Conservation (phyloP, 192 early-diverging fungal species). For the Spizellomyces sp. region DNA sequence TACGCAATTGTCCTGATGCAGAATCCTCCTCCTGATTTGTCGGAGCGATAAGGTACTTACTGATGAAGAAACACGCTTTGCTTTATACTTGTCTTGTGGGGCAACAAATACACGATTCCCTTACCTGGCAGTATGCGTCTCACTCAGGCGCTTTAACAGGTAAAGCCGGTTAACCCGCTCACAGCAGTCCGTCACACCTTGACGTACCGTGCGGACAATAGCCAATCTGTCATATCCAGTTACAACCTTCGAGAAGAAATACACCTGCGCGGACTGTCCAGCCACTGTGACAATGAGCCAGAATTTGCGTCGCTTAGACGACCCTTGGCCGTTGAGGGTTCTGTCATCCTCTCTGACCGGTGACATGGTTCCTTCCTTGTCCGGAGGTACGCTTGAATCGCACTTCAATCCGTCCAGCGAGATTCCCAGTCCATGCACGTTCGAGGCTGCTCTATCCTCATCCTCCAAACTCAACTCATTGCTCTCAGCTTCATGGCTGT, state of each 20-base stretch:
- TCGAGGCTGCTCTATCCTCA: constrained; percentile 2
- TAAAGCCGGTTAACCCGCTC: constrained; percentile 68
- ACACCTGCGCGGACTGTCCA: constrained; percentile 56
- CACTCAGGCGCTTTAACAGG: constrained; percentile 61
- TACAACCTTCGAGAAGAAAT: constrained; percentile 70
- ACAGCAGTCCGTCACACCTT: constrained; percentile 59
- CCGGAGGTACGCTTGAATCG: neutral
- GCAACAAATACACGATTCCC: neutral
- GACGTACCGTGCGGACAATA: constrained; percentile 56
- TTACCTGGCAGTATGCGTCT: constrained; percentile 67
- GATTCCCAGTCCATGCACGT: constrained; percentile 32
- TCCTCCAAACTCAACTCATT: neutral
- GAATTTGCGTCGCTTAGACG: constrained; percentile 45
- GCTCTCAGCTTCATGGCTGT: neutral
- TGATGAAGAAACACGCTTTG: neutral
- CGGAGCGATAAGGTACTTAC: neutral
- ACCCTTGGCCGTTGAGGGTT: neutral
- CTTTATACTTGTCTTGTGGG: neutral
- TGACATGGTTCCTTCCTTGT: neutral
- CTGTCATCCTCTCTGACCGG: neutral
- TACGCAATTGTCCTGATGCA: neutral
- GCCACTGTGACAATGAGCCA: constrained; percentile 69
- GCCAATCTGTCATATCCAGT: constrained; percentile 50
- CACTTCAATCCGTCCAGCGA: constrained; percentile 11
- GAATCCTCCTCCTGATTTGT: neutral